A percentile compares a stretch with the other conserved stretches of the same genome.
phyloP scores from a whole-genome alignment of 306 rosid genomes.

The Cicer arietinum region DNA sequence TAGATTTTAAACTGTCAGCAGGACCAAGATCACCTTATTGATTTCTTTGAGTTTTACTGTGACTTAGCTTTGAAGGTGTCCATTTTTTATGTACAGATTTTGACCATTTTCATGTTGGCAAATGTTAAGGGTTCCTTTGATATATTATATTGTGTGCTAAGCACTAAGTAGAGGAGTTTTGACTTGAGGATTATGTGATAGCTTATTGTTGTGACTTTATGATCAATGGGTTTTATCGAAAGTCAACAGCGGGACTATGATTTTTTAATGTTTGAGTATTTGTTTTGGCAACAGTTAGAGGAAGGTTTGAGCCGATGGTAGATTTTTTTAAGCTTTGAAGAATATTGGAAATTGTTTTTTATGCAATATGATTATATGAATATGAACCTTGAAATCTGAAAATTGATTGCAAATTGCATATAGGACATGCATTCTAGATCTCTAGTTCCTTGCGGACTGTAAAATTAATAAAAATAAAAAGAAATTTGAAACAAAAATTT shows the following conservation, averaged over 20 bases:
- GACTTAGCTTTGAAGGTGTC: constrained; percentile 26
- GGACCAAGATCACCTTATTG: constrained; percentile 49
- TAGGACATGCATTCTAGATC: no score
- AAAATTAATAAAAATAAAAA: no score
- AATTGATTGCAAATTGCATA: not conserved
- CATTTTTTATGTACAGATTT: not conserved
- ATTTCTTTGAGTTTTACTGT: not conserved
- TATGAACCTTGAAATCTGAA: not conserved
- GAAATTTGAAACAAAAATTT: no score
- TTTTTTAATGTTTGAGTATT: no score
- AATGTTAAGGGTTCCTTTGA: not conserved
- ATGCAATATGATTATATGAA: not conserved
- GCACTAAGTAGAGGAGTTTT: no score
- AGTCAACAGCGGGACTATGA: no score
- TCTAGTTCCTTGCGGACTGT: no score
- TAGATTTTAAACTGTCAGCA: constrained; percentile 49
- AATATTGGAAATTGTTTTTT: not conserved
- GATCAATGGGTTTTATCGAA: no score
- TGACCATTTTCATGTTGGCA: not conserved
- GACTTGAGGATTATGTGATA: no score
- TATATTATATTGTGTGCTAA: no score
- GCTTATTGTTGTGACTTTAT: no score
- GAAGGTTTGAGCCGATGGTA: not conserved
- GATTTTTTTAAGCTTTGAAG: not conserved
- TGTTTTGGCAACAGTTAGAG: no score